These are phyloP conservation scores for Coemansia javaensis DNA, from an alignment of 192 early-diverging fungal genomes.

Conservation along the genomic window DNA sequence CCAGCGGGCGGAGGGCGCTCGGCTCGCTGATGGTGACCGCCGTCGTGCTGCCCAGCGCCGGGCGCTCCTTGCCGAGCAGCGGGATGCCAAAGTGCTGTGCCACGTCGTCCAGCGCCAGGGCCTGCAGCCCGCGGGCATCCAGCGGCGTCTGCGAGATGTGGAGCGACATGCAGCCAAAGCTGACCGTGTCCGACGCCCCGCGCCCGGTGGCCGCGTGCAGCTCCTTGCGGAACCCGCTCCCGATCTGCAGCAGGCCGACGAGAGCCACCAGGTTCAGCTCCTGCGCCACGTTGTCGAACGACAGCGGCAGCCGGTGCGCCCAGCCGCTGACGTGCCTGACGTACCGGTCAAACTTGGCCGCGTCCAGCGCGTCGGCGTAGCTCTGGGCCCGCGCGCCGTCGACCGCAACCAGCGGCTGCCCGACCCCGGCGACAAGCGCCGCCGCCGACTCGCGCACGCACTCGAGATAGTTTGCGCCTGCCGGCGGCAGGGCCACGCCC, in stretches of 20 bases:
- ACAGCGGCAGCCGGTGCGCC: conserved; percentile 65
- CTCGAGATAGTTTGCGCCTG: conserved; percentile 21
- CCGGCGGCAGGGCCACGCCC: conserved; percentile 12
- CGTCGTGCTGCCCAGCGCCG: conserved; percentile 25
- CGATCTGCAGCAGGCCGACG: conserved; percentile 72
- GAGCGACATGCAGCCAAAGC: conserved; percentile 77
- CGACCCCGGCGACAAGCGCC: conserved; percentile 10
- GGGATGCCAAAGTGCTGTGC: conserved; percentile 70
- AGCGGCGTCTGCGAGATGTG: conserved; percentile 66
- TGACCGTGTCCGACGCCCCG: conserved; percentile 71
- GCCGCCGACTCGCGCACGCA: conserved; percentile 43
- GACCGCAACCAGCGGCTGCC: conserved; percentile 30
- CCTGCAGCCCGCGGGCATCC: conserved; percentile 56
- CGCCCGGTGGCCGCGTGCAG: conserved; percentile 60
- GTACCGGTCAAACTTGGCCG: conserved; percentile 30
- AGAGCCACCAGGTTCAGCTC: conserved; percentile 75
- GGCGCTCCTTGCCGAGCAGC: conserved; percentile 60
- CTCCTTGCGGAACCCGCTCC: conserved; percentile 66
- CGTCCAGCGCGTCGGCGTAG: conserved; percentile 36
- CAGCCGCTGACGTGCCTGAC: conserved; percentile 37
- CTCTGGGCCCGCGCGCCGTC: conserved; percentile 15
- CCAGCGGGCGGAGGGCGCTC: conserved; percentile 57
- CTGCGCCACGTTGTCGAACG: conserved; percentile 65
- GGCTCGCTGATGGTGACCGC: conserved; percentile 66
- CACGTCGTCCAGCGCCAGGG: conserved; percentile 58